These are phyloP conservation scores for Didymella glomerata DNA, from an alignment of 2,329 filamentous ascomycete species.

Conservation along the genomic window DNA sequence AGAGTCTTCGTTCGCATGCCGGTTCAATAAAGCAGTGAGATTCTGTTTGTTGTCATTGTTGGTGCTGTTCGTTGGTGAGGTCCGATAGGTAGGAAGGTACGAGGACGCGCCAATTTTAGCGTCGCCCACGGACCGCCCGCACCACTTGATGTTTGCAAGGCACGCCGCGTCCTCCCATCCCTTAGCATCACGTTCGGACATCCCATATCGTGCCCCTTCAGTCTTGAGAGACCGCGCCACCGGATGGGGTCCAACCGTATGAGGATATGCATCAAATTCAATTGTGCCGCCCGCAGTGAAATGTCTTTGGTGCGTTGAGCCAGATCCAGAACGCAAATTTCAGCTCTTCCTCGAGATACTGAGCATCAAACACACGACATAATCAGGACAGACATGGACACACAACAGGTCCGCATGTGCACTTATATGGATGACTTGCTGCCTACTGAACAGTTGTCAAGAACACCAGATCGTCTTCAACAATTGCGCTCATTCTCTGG, in stretches of 20 bases:
- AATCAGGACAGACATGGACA: no score
- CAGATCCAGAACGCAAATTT: background rate
- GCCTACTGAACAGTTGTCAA: no score
- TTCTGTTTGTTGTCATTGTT: background rate
- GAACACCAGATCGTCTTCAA: no score
- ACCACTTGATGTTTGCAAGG: background rate
- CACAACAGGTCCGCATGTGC: no score
- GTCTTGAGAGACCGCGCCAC: background rate
- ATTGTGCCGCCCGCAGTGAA: background rate
- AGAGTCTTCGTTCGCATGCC: background rate
- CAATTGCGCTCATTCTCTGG: no score
- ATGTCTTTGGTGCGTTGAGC: background rate
- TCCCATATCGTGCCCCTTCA: background rate
- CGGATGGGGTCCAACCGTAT: background rate
- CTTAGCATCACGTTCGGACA: background rate
- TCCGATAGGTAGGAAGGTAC: background rate
- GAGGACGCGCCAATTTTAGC: constrained; percentile 2
- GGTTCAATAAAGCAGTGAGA: background rate
- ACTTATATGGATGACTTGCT: no score
- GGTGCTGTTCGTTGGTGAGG: background rate
- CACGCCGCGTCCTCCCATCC: background rate
- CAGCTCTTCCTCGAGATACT: no score
- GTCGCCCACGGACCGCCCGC: background rate
- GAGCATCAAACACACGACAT: no score
- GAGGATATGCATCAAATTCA: background rate